A percentile compares a stretch with the other conserved stretches of the same genome.
Conservation (phyloP, 257 asterid genomes). For the Perilla frutescens region DNA sequence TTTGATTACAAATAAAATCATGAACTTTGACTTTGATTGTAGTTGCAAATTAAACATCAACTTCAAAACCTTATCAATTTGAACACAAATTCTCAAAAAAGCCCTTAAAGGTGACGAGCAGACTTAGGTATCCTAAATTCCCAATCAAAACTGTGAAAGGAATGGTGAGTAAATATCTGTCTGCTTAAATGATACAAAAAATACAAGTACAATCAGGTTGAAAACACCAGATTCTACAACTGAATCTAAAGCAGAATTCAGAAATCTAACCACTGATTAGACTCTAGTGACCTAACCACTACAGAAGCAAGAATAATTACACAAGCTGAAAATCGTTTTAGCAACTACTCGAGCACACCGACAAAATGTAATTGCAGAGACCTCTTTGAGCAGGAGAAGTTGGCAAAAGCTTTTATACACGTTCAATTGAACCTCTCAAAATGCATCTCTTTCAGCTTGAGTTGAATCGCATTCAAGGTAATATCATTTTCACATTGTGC, state of each 20-base stretch:
- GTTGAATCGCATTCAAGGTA: conserved; percentile 44
- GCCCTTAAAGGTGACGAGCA: too few relatives aligned
- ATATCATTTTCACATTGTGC: conserved; percentile 67
- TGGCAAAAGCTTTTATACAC: conserved; percentile 27
- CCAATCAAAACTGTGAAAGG: conserved; percentile 27
- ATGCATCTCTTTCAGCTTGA: conserved; percentile 13
- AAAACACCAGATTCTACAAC: conserved; percentile 33
- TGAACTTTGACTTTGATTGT: too few relatives aligned
- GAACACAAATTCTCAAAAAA: too few relatives aligned
- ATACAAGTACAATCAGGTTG: conserved; percentile 14
- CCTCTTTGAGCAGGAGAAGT: too few relatives aligned
- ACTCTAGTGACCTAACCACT: conserved; percentile 30
- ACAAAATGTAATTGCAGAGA: conserved; percentile 31
- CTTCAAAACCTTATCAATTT: too few relatives aligned
- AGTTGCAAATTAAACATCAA: too few relatives aligned
- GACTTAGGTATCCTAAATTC: conserved; percentile 6
- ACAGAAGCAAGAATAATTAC: conserved; percentile 37
- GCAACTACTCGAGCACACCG: neutral
- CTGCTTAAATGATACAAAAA: conserved; percentile 19
- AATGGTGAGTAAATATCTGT: conserved; percentile 19
- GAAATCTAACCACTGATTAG: conserved; percentile 24
- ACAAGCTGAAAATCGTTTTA: conserved; percentile 15
- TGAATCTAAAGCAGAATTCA: conserved; percentile 31
- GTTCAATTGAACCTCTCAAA: neutral
- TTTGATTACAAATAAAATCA: too few relatives aligned